Evolutionary conservation across 2,329 filamentous ascomycete genomes (phyloP).

Genomic region (Neodidymelliopsis sp.): DNA sequence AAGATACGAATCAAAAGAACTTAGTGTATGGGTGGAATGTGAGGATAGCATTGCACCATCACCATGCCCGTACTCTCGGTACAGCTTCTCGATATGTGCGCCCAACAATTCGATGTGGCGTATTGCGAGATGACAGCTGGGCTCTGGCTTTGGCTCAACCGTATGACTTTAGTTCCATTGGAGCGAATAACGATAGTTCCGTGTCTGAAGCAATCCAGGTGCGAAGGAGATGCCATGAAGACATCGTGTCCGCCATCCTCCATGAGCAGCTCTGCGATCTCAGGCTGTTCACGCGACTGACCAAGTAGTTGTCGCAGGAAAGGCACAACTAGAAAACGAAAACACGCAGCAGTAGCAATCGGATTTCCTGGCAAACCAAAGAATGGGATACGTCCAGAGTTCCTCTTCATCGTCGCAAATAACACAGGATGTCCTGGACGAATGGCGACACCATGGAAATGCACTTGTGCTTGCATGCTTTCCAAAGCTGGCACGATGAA

Average conservation of each 20-base stretch:
- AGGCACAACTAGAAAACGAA: constrained; percentile 15
- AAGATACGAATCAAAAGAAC: not conserved
- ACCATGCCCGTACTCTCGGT: not conserved
- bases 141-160: constrained; percentile 13
- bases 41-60: constrained; percentile 1
- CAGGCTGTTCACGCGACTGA: not conserved
- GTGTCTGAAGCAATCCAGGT: constrained; percentile 12
- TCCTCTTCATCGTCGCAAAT: constrained; percentile 7
- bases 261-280: constrained; percentile 2
- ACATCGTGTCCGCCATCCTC: constrained; percentile 1
- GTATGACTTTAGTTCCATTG: constrained; percentile 3
- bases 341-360: constrained; percentile 19
- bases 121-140: constrained; percentile 20
- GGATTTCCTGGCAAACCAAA: constrained; percentile 16
- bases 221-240: constrained; percentile 1
- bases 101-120: constrained; percentile 18
- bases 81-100: constrained; percentile 11
- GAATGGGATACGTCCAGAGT: constrained; percentile 1
- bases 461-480: constrained; percentile 5
- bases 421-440: constrained; percentile 15
- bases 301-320: constrained; percentile 10
- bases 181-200: not conserved
- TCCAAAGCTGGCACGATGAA: constrained; percentile 2
- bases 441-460: constrained; percentile 17
- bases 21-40: not conserved